A percentile compares a stretch with the other conserved stretches of the same genome.
phyloP scores from a whole-genome alignment of 768 basidiomycete species.

The Suillus subaureus region DNA sequence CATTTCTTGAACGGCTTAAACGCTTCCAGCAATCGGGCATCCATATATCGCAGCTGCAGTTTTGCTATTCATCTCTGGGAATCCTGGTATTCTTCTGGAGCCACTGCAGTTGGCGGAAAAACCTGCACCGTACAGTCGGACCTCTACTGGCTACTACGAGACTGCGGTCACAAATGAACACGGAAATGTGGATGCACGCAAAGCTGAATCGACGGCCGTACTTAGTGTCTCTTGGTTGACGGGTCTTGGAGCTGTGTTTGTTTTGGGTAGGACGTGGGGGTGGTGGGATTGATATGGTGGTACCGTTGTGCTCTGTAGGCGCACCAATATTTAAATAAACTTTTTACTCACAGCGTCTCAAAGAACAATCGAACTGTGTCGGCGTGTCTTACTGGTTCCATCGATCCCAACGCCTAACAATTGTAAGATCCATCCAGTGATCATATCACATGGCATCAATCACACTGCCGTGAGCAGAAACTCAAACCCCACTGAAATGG shows the following conservation, averaged over 20 bases:
- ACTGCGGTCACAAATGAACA: not conserved
- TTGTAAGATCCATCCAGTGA: not conserved
- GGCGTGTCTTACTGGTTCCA: not conserved
- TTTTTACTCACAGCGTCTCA: not conserved
- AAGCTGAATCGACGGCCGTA: not conserved
- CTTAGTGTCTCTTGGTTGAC: slow-evolving; percentile 2
- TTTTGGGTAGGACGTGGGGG: slow-evolving; percentile 8
- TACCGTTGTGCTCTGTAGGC: not conserved
- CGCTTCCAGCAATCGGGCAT: not conserved
- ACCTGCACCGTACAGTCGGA: not conserved
- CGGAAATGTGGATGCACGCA: not conserved
- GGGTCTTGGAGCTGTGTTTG: slow-evolving; percentile 2
- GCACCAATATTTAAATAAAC: not conserved
- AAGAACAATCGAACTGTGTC: not conserved
- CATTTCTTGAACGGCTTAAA: not conserved
- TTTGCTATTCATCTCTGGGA: not conserved
- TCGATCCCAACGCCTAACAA: not conserved
- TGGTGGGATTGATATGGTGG: slow-evolving; percentile 1
- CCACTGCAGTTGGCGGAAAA: not conserved
- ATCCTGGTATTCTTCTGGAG: not conserved
- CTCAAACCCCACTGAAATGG: not conserved
- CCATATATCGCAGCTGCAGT: slow-evolving; percentile 4
- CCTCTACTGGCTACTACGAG: not conserved
- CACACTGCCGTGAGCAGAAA: not conserved
- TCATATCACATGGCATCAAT: not conserved